These are phyloP conservation scores for Boletus rubroflammeus DNA, from an alignment of 768 basidiomycete species.

Conservation along the genomic window DNA sequence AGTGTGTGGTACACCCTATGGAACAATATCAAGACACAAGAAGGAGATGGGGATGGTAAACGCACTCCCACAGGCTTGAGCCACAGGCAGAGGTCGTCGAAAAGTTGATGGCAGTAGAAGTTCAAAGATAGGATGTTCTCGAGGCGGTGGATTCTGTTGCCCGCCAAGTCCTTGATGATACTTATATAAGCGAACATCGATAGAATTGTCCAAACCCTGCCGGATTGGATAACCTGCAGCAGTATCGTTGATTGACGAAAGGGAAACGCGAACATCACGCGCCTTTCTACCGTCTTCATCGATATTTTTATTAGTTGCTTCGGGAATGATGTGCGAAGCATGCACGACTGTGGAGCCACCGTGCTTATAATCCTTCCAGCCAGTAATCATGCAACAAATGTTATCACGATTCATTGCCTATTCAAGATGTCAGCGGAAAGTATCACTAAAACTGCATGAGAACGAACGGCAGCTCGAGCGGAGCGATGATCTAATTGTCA, in stretches of 20 bases:
- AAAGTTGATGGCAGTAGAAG: not conserved
- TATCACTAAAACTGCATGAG: not conserved
- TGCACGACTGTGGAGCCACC: not conserved
- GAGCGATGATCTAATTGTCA: not conserved
- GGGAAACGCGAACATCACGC: too few relatives aligned
- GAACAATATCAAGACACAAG: not conserved
- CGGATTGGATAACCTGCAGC: too few relatives aligned
- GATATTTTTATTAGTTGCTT: not conserved
- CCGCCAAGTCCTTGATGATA: not conserved
- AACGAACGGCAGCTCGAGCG: not conserved
- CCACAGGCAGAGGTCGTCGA: not conserved
- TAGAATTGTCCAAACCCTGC: not conserved
- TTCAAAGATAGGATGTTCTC: not conserved
- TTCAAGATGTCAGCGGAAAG: not conserved
- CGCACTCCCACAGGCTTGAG: constrained; percentile 3
- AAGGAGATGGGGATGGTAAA: not conserved
- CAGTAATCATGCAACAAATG: not conserved
- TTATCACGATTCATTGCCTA: not conserved
- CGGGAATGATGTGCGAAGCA: not conserved
- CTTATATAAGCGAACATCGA: not conserved
- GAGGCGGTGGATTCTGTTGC: not conserved
- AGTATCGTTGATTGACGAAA: too few relatives aligned
- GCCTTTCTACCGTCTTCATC: not conserved
- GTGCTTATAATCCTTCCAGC: not conserved
- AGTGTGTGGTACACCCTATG: too few relatives aligned